Evolutionary conservation across 2,329 filamentous ascomycete genomes (phyloP), one percentile per base, ranked within the genome.

Genomic region (Helicocarpus griseus): DNA sequence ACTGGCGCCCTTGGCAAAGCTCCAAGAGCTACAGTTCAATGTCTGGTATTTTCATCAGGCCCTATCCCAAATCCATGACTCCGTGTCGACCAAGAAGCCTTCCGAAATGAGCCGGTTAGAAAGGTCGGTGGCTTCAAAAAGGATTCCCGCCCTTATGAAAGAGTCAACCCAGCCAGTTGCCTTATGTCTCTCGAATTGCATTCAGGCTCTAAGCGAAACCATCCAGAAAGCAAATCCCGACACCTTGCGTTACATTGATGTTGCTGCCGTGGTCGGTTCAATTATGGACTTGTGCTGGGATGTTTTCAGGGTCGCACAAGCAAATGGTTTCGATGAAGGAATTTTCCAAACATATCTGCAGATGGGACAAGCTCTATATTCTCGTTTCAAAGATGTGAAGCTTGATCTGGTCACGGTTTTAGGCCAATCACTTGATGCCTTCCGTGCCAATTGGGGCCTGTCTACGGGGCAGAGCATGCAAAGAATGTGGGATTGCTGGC

Each of bases 401-500:
- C 55, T 58, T n/a, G 54, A 63, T 7, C 51, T 72, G 40, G 60
- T 63, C 38, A 48, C 49, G 28, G 51, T 55, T 5, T 61, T 65
- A 38, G 70, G 56, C 43, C 58, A 53, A 47, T 58, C 60, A 43
- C 67, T 77, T 40, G 70, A 70, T 36, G 76, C 76, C 47, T 91
- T 95, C 61, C 76, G 79, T 22, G 77, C 80, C 14, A 82, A 81
- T 1, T 90, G 89, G 70, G 81, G 82, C 51, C 71, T 94, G 13
- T 82, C 75, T 0, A 89, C 85, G 2, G 89, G 89, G 0, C 72
- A 89, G 11, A 84, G 81, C 57, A 93, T 94, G 86, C 86, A 93
- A 62, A 66, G 72, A 7, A 75, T 95, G 4, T 95, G 90, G 91
- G 78, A 80, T 39, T 62, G 73, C 1, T 79, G 94, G 61, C 80